Evolutionary conservation across 2,329 filamentous ascomycete species (phyloP).

Genomic region (Allantophomopsis cytisporea): DNA sequence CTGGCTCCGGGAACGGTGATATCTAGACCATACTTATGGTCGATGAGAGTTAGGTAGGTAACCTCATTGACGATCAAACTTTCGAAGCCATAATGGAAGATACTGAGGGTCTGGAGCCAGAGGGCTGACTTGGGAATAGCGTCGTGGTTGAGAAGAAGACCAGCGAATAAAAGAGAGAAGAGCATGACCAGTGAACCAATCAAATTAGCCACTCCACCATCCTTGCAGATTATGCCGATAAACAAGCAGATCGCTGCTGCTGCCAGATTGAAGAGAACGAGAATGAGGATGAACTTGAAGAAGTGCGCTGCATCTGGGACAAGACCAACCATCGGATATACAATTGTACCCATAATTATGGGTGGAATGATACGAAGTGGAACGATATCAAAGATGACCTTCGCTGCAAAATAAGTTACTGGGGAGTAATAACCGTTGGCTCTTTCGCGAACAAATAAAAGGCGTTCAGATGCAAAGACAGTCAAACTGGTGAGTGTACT

Average conservation of each 20-base stretch:
- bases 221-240: slow-evolving; percentile 90
- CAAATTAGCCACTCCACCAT: slow-evolving; percentile 80
- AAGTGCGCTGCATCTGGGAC: slow-evolving; percentile 75
- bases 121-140: slow-evolving; percentile 74
- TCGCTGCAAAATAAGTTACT: slow-evolving; percentile 85
- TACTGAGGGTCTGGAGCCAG: slow-evolving; percentile 88
- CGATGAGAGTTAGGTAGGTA: slow-evolving; percentile 73
- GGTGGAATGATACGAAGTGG: slow-evolving; percentile 90
- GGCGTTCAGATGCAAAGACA: slow-evolving; percentile 81
- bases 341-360: slow-evolving; percentile 86
- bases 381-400: slow-evolving; percentile 96
- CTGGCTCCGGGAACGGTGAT: slow-evolving; percentile 92
- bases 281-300: slow-evolving; percentile 77
- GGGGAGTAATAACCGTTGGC: slow-evolving; percentile 96
- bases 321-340: slow-evolving; percentile 96
- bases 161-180: slow-evolving; percentile 89
- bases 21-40: slow-evolving; percentile 91
- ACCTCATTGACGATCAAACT: slow-evolving; percentile 96
- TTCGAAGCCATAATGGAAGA: slow-evolving; percentile 97
- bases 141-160: slow-evolving; percentile 86
- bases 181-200: slow-evolving; percentile 95
- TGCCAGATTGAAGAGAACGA: slow-evolving; percentile 92
- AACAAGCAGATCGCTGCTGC: slow-evolving; percentile 90
- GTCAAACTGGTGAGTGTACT: slow-evolving; percentile 88
- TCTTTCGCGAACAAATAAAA: slow-evolving; percentile 83